A percentile compares a stretch with the other conserved stretches of the same genome.
Evolutionary conservation across 2,329 filamentous ascomycete species (phyloP).

Genomic region (Fusarium pininemorale): DNA sequence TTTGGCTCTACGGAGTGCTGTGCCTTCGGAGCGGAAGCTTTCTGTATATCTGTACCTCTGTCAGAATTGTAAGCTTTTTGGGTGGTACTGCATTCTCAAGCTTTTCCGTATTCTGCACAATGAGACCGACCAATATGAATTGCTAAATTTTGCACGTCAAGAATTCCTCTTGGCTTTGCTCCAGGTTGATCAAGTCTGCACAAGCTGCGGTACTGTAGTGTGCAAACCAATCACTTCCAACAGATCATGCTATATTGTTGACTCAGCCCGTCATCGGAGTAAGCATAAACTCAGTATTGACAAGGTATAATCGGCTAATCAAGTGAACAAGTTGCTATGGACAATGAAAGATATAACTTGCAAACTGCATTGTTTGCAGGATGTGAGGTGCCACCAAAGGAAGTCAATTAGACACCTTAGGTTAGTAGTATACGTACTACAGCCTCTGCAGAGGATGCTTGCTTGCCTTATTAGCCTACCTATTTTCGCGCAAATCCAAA

Average conservation of each 20-base stretch:
- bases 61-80: neutral
- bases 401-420: neutral
- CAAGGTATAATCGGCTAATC: neutral
- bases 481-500: neutral
- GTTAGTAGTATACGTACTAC: neutral
- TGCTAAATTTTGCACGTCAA: neutral
- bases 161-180: neutral
- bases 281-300: neutral
- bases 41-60: neutral
- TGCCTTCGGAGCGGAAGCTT: neutral
- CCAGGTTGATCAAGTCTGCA: neutral
- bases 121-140: neutral
- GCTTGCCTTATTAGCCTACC: neutral
- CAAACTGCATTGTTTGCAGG: neutral
- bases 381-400: neutral
- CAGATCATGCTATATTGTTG: neutral
- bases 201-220: neutral
- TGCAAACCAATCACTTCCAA: neutral
- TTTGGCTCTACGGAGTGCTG: neutral
- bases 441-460: neutral
- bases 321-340: neutral
- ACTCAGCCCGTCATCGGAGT: neutral
- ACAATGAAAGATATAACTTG: neutral
- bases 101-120: neutral
- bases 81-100: neutral